Conservation (phyloP, 257 asterid species). For the Solanum ossicruentum region DNA sequence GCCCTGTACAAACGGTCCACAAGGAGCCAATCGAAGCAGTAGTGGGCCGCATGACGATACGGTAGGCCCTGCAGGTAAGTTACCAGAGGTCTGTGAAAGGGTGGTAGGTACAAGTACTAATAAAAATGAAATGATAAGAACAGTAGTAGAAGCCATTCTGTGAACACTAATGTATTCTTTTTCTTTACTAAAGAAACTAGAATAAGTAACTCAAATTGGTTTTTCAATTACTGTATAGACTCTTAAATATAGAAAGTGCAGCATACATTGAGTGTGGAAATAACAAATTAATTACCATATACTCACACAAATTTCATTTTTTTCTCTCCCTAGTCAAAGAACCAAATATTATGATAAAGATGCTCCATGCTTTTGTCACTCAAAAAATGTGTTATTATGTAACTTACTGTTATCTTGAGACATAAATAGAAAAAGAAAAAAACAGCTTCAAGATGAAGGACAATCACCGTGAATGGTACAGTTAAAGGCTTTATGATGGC, state of each 20-base stretch:
- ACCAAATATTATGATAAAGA: not conserved
- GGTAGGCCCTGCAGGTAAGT: conserved; percentile 7
- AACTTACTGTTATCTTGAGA: not conserved
- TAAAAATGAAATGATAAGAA: not conserved
- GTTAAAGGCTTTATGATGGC: not conserved
- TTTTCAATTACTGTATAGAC: not conserved
- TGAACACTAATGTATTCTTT: not conserved
- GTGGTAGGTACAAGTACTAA: not conserved
- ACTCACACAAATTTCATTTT: conserved; percentile 5
- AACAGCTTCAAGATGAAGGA: not conserved
- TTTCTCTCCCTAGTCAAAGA: not conserved
- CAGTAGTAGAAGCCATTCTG: not conserved
- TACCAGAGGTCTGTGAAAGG: conserved; percentile 16
- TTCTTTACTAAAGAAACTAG: not conserved
- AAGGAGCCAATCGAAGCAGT: conserved; percentile 34
- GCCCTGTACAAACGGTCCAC: conserved; percentile 57
- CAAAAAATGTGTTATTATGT: not conserved
- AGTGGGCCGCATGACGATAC: conserved; percentile 27
- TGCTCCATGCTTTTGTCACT: not conserved
- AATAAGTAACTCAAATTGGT: not conserved
- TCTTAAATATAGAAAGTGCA: conserved; percentile 10
- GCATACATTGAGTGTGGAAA: conserved; percentile 33
- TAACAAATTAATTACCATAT: not conserved
- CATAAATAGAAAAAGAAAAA: not conserved
- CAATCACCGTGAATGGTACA: not conserved